Conservation (phyloP, 257 asterid genomes). For the Petunia secreta region DNA sequence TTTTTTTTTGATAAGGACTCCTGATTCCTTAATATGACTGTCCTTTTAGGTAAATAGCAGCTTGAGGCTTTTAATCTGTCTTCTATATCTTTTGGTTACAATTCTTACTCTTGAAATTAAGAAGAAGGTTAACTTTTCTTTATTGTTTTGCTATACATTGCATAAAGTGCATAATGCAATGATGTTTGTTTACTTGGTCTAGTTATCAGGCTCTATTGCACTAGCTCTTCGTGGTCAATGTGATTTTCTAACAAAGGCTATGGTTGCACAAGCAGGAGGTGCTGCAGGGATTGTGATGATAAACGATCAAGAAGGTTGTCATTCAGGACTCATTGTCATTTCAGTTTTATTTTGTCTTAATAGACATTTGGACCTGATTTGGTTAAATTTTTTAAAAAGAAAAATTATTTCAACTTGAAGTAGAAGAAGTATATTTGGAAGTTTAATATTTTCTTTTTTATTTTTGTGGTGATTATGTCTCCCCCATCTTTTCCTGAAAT, state of each 20-base stretch:
- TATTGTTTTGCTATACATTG: not conserved
- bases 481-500: slow-evolving; percentile 25
- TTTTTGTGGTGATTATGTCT: slow-evolving; percentile 19
- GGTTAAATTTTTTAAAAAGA: not conserved
- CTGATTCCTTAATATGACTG: slow-evolving; percentile 14
- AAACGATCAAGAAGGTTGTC: slow-evolving; percentile 77
- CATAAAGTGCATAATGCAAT: not conserved
- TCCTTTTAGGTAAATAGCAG: not conserved
- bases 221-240: slow-evolving; percentile 91
- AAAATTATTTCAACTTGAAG: too few relatives aligned
- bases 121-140: not conserved
- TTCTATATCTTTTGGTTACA: not conserved
- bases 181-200: slow-evolving; percentile 41
- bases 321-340: slow-evolving; percentile 6
- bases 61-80: not conserved
- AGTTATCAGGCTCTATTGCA: slow-evolving; percentile 76
- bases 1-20: not conserved
- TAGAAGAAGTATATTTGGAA: too few relatives aligned
- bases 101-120: not conserved
- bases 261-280: slow-evolving; percentile 79
- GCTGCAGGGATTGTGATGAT: slow-evolving; percentile 84
- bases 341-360: slow-evolving; percentile 27
- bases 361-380: slow-evolving; percentile 29
- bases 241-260: slow-evolving; percentile 78
- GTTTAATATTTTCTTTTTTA: not conserved